Base-by-base conservation (phyloP, 805 yeast genomes). In the Pichia exigua region DNA sequence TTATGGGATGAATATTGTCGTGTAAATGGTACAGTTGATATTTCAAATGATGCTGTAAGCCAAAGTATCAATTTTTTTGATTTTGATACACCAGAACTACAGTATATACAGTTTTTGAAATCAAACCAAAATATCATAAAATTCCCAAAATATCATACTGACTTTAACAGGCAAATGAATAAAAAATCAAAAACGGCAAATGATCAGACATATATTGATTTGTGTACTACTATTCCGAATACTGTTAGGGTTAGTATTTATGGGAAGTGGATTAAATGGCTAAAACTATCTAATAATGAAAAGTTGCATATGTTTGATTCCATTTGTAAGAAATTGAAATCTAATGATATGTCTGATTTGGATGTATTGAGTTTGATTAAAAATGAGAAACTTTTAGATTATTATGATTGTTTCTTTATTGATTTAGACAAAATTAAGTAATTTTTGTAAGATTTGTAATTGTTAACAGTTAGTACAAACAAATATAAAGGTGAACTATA, bases 71-170 rank as follows among this genome's bases (percentile, higher is more conserved):
- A 26, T 2, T 44, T 21, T 18, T 3, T 10, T 24, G 26, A 15
- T 2, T 6, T 21, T 42, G 49, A 43, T 50, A 43, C 44, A 46
- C 30, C 50, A 22, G 30, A 58, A 26, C 27, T 52, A 50, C 48
- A 49, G 45, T 52, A 51, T 50, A 49, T 49, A 42, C 24, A 43
- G 15, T 46, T 26, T 51, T 21, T 52, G 42, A 47, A 50, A 50
- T 27, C 52, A 45, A 28, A 51, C 17, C 5, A 2, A 21, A 27
- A 50, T 20, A 24, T 22, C 21, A 18, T 9, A 4, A 56, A 55
- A 35, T 12, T 46, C 5, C 57, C 55, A 9, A 59, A 57, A 32
- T 62, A 57, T 51, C 66, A 58, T 53, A 59, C 63, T 13, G 70
- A 66, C 32, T 51, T 47, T 40, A 47, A 51, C 15, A 47, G 54